These are phyloP conservation scores for Melaleuca alternifolia DNA, from an alignment of 345 rosid species.

Conservation along the genomic window DNA sequence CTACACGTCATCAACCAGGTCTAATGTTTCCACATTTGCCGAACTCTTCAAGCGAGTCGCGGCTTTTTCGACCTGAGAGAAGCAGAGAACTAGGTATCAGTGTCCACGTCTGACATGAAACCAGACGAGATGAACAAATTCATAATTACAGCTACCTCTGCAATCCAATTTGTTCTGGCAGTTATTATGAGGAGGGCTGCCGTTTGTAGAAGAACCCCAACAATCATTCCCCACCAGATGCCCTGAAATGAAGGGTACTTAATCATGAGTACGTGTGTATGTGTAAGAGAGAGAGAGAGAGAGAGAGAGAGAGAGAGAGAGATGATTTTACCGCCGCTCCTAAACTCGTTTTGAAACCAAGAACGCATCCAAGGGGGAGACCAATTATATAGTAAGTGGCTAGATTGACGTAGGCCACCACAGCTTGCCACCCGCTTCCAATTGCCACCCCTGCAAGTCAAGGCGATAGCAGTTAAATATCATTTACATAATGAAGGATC, in stretches of 20 bases:
- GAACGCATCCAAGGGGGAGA: conserved; percentile 83
- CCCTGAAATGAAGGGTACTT: conserved; percentile 39
- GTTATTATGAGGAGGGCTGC: conserved; percentile 49
- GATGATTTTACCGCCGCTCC: conserved; percentile 59
- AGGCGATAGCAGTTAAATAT: background rate
- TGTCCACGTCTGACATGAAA: background rate
- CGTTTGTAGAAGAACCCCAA: conserved; percentile 68
- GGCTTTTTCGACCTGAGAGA: conserved; percentile 57
- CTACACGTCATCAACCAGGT: background rate
- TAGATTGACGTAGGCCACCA: conserved; percentile 83
- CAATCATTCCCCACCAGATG: conserved; percentile 92
- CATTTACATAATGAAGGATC: background rate
- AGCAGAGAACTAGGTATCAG: background rate
- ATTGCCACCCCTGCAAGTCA: conserved; percentile 72
- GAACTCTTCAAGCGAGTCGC: conserved; percentile 38
- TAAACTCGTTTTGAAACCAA: conserved; percentile 73
- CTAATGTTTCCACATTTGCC: conserved; percentile 23
- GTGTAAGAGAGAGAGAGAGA: background rate
- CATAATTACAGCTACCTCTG: conserved; percentile 40
- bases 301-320: background rate
- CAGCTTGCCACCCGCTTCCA: conserved; percentile 95
- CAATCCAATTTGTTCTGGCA: conserved; percentile 63
- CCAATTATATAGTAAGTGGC: conserved; percentile 76
- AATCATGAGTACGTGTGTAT: background rate
- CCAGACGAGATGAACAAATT: background rate